Evolutionary conservation across 2,329 filamentous ascomycete genomes (phyloP), one percentile per base, ranked within the genome.

Genomic region (Colletotrichum incanum): DNA sequence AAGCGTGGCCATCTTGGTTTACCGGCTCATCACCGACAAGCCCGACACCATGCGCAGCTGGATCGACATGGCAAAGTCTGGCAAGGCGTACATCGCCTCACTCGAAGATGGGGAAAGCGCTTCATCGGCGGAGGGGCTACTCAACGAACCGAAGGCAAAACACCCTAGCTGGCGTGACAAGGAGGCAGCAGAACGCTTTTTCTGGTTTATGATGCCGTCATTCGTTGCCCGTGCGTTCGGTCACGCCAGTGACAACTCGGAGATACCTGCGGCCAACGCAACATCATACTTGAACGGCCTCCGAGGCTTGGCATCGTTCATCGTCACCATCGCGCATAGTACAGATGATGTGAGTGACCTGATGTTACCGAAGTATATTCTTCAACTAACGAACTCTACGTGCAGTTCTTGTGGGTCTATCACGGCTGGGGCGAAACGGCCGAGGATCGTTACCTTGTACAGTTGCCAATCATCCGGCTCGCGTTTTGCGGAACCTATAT

Each of bases 201-300:
- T 47, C 12, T 55, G 54, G 67, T 18, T 20, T n/a, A 1, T 66
- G n/a, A 4, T 70, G 20, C 67, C 67, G 28, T 70, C 67, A 26
- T 66, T 70, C n/a, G 1, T 70, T 16, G 54, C 67, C 14, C 61
- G 47, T 47, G 26, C 2, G 2, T 43, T 52, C 11, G 67, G 67
- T 2, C 67, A 70, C 2, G 54, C 5, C 1, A 54, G 60, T 6
- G 52, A 69, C 3, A 1, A 58, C 34, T 41, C 54, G 3, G 20
- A 4, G 2, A 47, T 70, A n/a, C 62, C 62, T 14, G 31, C 20
- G 5, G 26, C 54, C 37, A 65, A 11, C 26, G 11, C 41, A 11
- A 90, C 88, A 8, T 83, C 88, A 9, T 89, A 90, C 74, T 86
- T 90, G 54, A 88, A 90, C 75, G 88, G 88, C 67, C 86, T 90